These are phyloP conservation scores for Phylloporus rhodoxanthus DNA, from an alignment of 768 basidiomycete genomes.

Conservation along the genomic window DNA sequence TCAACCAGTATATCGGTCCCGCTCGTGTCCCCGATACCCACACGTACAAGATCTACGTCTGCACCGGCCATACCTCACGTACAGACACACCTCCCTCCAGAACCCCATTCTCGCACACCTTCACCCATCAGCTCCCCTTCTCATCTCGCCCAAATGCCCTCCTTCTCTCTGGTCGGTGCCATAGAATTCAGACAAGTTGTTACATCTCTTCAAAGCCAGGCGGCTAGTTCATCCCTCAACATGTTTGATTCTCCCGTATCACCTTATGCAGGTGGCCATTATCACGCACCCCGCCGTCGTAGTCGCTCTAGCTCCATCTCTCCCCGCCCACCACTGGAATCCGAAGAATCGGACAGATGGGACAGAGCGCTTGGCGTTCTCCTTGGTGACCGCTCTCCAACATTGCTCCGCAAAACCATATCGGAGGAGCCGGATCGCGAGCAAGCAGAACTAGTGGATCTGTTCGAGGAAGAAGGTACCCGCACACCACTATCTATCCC, in stretches of 20 bases:
- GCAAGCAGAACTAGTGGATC: slow-evolving; percentile 3
- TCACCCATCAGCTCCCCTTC: slow-evolving; percentile 41
- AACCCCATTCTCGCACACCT: slow-evolving; percentile 40
- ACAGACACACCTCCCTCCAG: slow-evolving; percentile 37
- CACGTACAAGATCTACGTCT: slow-evolving; percentile 37
- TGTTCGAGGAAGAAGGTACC: slow-evolving; percentile 10
- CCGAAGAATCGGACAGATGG: slow-evolving; percentile 52
- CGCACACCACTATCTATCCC: slow-evolving; percentile 22
- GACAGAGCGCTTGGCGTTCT: slow-evolving; percentile 47
- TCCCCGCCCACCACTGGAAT: slow-evolving; percentile 25
- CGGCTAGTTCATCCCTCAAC: slow-evolving; percentile 49
- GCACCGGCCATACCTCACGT: slow-evolving; percentile 34
- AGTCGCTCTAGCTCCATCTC: slow-evolving; percentile 30
- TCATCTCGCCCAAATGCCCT: slow-evolving; percentile 54
- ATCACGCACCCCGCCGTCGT: slow-evolving; percentile 39
- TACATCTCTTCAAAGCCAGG: slow-evolving; percentile 67
- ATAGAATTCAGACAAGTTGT: slow-evolving; percentile 94
- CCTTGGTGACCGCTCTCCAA: slow-evolving; percentile 45
- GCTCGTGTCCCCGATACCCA: slow-evolving; percentile 29
- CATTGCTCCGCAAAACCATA: slow-evolving; percentile 28
- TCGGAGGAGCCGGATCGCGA: slow-evolving; percentile 12
- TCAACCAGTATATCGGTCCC: slow-evolving; percentile 13
- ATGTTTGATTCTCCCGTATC: slow-evolving; percentile 64
- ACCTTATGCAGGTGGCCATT: slow-evolving; percentile 74
- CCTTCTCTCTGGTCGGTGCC: slow-evolving; percentile 89